phyloP scores from a whole-genome alignment of 352 stramenopile species.

The Pythium brachiatum region DNA sequence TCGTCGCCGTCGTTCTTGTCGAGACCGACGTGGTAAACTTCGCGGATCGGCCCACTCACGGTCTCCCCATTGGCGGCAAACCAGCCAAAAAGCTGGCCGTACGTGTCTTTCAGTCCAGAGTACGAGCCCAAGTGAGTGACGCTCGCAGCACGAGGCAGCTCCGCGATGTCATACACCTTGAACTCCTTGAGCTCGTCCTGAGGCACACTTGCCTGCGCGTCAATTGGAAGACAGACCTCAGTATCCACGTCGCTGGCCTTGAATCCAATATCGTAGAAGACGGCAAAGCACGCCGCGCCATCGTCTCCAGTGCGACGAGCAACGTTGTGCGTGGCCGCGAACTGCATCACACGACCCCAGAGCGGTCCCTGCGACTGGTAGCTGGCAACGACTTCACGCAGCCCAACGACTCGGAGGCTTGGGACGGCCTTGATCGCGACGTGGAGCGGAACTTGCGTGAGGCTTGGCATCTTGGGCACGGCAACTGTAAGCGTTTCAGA shows the following conservation, averaged over 20 bases:
- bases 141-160: constrained; percentile 26
- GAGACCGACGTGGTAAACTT: constrained; percentile 42
- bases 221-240: constrained; percentile 49
- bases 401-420: constrained; percentile 30
- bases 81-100: constrained; percentile 40
- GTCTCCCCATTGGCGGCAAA: constrained; percentile 30
- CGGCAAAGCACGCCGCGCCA: constrained; percentile 33
- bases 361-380: constrained; percentile 44
- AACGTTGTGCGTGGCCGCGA: constrained; percentile 27
- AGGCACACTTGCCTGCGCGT: constrained; percentile 19
- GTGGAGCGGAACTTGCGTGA: not conserved
- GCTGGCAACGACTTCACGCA: constrained; percentile 39
- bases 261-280: constrained; percentile 39
- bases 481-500: no score
- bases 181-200: constrained; percentile 17
- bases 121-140: constrained; percentile 39
- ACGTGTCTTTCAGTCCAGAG: constrained; percentile 24
- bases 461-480: not conserved
- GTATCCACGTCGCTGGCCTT: constrained; percentile 47
- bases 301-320: not conserved
- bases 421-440: constrained; percentile 31
- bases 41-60: constrained; percentile 30
- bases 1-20: constrained; percentile 7
- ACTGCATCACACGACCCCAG: constrained; percentile 34
- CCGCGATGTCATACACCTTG: constrained; percentile 24